Base-by-base conservation (phyloP, 208 protist genomes). In the Polymyxa betae region DNA sequence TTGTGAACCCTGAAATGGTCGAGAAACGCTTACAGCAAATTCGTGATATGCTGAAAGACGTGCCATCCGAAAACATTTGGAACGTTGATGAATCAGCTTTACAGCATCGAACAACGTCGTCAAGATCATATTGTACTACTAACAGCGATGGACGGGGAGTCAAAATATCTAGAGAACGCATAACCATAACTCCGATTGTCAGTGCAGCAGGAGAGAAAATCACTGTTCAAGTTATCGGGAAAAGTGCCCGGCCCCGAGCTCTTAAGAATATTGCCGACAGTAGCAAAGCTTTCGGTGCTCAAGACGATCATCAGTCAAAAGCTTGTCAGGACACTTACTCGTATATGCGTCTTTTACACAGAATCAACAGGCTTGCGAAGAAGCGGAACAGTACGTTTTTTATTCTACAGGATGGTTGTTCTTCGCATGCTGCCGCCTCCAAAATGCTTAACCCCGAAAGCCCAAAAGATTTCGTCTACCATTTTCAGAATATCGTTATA, bases 181-280 rank as follows among this genome's bases (percentile, higher is more conserved):
- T 35, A 35, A 43, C 72, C 5, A 82, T 82, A 5, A 82, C 72
- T 20, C 72, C 72, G 72, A 40, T 82, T 43, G 72, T 82, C n/a
- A 82, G 72, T 82, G 72, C 72, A 45, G 72, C 72, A 12, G 72
- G 72, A 12, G 72, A 82, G n/a, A 82, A 82, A 82, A 45, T 82
- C 16, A 35, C 16, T 38, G 12, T 82, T 35, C 72, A 82, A 35
- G 72, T 82, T 12, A 82, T 82, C n/a, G 72, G 72, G 12, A 82
- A 82, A 43, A 38, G 35, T 43, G 35, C 5, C 10, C 72, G 35
- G 72, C 72, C 72, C 10, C 72, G 72, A 5, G 72, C 72, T 45
- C n/a, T 82, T 5, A 82, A 82, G 40, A 20, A n/a, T 5, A 82
- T 60, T 24, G 49, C 5, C 49, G 24, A 29, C 49, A 60, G 24